A percentile compares a stretch with the other conserved stretches of the same genome.
phyloP scores from a whole-genome alignment of 164 flowering plant genomes.

The Chloranthus sessilifolius region DNA sequence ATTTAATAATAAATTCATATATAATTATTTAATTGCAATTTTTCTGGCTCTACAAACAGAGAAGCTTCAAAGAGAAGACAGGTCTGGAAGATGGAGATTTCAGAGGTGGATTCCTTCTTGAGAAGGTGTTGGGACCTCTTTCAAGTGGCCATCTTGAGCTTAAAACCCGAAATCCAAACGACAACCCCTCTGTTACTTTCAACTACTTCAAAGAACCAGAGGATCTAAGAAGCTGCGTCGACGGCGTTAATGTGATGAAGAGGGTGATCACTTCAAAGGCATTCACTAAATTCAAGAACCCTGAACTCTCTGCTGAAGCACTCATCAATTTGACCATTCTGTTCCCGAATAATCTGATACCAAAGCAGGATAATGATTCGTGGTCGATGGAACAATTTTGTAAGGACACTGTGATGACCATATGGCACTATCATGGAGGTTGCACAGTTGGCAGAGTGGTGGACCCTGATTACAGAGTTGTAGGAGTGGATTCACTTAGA shows the following conservation, averaged over 20 bases:
- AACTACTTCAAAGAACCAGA: slow-evolving; percentile 13
- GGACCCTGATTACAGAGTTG: slow-evolving; percentile 11
- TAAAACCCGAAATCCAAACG: slow-evolving; percentile 18
- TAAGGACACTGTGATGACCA: slow-evolving; percentile 71
- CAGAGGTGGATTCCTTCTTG: slow-evolving; percentile 27
- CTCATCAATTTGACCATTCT: slow-evolving; percentile 27
- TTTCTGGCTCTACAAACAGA: no score
- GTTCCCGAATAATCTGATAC: slow-evolving; percentile 49
- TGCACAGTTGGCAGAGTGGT: slow-evolving; percentile 67
- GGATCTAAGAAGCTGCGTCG: slow-evolving; percentile 34
- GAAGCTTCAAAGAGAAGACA: no score
- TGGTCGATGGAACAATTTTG: slow-evolving; percentile 61
- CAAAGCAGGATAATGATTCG: slow-evolving; percentile 31
- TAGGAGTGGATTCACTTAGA: slow-evolving; percentile 37
- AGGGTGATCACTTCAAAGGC: slow-evolving; percentile 40
- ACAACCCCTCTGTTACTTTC: slow-evolving; percentile 45
- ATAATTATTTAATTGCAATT: no score
- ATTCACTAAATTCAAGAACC: slow-evolving; percentile 35
- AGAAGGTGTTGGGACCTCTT: slow-evolving; percentile 34
- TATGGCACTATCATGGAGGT: slow-evolving; percentile 96
- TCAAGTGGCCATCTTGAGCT: slow-evolving; percentile 44
- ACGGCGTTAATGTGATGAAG: slow-evolving; percentile 43
- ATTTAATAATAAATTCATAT: no score
- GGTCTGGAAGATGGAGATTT: not conserved
- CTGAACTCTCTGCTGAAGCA: slow-evolving; percentile 14